Evolutionary conservation across 2,329 filamentous ascomycete species (phyloP).

Genomic region (Xylariomycetidae sp.): DNA sequence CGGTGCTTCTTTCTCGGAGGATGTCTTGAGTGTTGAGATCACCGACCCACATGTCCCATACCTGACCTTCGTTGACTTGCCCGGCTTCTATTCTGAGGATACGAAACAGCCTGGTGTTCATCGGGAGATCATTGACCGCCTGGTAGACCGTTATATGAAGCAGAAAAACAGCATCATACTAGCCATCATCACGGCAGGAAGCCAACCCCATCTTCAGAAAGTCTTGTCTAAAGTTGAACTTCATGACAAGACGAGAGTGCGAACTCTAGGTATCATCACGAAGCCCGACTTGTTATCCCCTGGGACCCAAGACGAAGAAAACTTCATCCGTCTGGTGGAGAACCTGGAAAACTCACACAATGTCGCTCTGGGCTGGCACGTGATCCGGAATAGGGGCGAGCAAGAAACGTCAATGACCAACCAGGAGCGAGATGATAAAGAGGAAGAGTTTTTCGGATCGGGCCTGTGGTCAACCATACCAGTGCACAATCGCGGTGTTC

Average conservation of each 20-base stretch:
- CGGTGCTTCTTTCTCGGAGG: conserved; percentile 35
- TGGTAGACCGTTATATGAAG: conserved; percentile 50
- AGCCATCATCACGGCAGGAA: conserved; percentile 45
- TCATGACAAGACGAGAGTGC: conserved; percentile 36
- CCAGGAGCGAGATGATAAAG: conserved; percentile 26
- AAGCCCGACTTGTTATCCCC: conserved; percentile 44
- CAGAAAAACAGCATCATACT: conserved; percentile 55
- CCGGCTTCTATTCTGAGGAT: conserved; percentile 36
- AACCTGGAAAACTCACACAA: conserved; percentile 26
- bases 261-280: conserved; percentile 55
- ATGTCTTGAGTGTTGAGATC: conserved; percentile 44
- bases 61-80: conserved; percentile 52
- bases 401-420: conserved; percentile 15
- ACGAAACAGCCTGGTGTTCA: conserved; percentile 27
- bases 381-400: conserved; percentile 44
- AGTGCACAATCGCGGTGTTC: conserved; percentile 29
- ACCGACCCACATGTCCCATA: conserved; percentile 37
- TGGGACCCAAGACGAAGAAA: conserved; percentile 34
- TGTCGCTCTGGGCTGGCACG: conserved; percentile 46
- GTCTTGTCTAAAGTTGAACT: conserved; percentile 40
- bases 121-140: conserved; percentile 27
- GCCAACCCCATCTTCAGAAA: conserved; percentile 46
- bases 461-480: conserved; percentile 23
- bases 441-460: conserved; percentile 28
- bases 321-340: conserved; percentile 30